phyloP scores from a whole-genome alignment of 495 filamentous ascomycete genomes.

The Talaromyces wortmannii region DNA sequence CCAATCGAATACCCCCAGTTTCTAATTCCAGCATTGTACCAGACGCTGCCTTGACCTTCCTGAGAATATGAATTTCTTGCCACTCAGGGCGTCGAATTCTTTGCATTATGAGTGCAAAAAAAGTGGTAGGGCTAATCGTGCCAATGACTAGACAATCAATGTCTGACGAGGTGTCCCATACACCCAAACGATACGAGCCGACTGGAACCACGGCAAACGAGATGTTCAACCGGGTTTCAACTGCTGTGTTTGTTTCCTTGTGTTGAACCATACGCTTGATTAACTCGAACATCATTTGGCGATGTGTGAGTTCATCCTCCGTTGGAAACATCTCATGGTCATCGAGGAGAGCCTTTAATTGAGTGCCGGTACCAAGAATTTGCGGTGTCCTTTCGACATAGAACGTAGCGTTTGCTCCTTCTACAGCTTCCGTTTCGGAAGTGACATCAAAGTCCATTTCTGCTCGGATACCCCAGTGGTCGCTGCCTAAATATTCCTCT shows the following conservation, averaged over 20 bases:
- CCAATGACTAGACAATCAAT: constrained; percentile 54
- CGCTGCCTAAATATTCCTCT: constrained; percentile 33
- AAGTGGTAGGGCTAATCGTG: constrained; percentile 44
- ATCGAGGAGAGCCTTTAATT: background rate
- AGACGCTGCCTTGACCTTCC: constrained; percentile 41
- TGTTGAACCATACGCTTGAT: background rate
- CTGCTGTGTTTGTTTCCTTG: background rate
- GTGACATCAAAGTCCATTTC: constrained; percentile 15
- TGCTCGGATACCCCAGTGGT: constrained; percentile 49
- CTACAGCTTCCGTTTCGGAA: background rate
- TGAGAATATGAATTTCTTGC: constrained; percentile 38
- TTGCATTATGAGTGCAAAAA: constrained; percentile 45
- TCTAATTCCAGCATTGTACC: constrained; percentile 51
- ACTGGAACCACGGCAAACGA: constrained; percentile 44
- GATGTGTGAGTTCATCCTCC: constrained; percentile 1
- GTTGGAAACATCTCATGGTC: constrained; percentile 1
- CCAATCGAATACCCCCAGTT: constrained; percentile 40
- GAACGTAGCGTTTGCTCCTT: background rate
- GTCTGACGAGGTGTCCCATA: constrained; percentile 48
- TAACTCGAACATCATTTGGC: constrained; percentile 2
- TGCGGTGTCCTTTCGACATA: background rate
- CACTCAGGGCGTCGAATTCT: constrained; percentile 33
- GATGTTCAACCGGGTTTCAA: constrained; percentile 9
- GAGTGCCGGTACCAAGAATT: background rate
- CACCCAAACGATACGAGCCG: constrained; percentile 53